Percentiles rank a stretch among this genome's conserved stretches.
phyloP scores from a whole-genome alignment of 495 filamentous ascomycete species.

The Podospora pseudocomata region DNA sequence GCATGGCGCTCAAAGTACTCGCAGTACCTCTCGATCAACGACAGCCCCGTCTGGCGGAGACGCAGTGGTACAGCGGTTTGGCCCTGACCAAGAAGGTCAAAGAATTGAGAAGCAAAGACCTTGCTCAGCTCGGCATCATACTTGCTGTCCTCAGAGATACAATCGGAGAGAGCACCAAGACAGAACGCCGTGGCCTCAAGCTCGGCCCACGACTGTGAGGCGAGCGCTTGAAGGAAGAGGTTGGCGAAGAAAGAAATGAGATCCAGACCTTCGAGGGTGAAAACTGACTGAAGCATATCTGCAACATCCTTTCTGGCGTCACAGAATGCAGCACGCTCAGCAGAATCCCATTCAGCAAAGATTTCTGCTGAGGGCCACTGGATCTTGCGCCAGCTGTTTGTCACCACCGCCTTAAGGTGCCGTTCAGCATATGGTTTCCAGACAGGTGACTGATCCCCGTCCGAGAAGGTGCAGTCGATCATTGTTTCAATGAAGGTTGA shows the following conservation, averaged over 20 bases:
- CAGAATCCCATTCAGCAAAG: slow-evolving; percentile 64
- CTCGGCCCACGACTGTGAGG: slow-evolving; percentile 62
- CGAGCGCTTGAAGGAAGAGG: slow-evolving; percentile 57
- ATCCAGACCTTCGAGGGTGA: slow-evolving; percentile 62
- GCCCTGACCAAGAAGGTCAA: slow-evolving; percentile 52
- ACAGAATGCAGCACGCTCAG: slow-evolving; percentile 66
- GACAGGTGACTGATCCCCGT: slow-evolving; percentile 16
- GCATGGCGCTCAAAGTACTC: slow-evolving; percentile 76
- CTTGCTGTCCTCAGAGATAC: slow-evolving; percentile 60
- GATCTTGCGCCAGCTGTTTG: slow-evolving; percentile 60
- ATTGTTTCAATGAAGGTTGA: slow-evolving; percentile 61
- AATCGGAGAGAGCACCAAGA: slow-evolving; percentile 71
- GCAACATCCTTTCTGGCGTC: slow-evolving; percentile 76
- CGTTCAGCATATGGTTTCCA: slow-evolving; percentile 38
- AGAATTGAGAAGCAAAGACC: slow-evolving; percentile 65
- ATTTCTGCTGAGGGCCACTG: slow-evolving; percentile 52
- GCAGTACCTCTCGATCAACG: slow-evolving; percentile 72
- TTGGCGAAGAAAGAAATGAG: slow-evolving; percentile 68
- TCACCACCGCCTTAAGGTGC: slow-evolving; percentile 53
- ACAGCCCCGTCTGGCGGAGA: slow-evolving; percentile 72
- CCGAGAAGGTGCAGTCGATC: slow-evolving; percentile 39
- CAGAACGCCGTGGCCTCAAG: slow-evolving; percentile 81
- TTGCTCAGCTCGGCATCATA: slow-evolving; percentile 64
- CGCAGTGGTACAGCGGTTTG: slow-evolving; percentile 57
- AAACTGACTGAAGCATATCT: slow-evolving; percentile 76